Conservation (phyloP, 805 yeast genomes). For the Zygosaccharomyces bailii region DNA sequence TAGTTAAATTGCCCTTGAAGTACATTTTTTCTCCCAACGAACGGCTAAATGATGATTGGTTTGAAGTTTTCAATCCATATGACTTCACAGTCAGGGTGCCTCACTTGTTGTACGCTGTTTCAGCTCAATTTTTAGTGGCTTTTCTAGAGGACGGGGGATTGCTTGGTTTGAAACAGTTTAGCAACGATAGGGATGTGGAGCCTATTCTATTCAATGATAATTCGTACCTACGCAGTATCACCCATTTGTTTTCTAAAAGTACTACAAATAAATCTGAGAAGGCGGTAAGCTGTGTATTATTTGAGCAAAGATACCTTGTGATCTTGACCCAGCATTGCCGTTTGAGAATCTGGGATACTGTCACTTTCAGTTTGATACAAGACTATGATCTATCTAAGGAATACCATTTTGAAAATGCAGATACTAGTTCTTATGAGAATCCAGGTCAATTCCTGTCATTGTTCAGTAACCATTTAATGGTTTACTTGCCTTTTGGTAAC, state of each 20-base stretch:
- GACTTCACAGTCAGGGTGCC: slow-evolving; percentile 58
- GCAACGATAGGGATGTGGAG: slow-evolving; percentile 32
- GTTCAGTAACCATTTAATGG: slow-evolving; percentile 33
- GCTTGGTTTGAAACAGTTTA: slow-evolving; percentile 44
- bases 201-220: slow-evolving; percentile 55
- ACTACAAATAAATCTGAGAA: slow-evolving; percentile 16
- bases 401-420: slow-evolving; percentile 14
- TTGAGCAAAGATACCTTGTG: slow-evolving; percentile 21
- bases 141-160: slow-evolving; percentile 77
- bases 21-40: slow-evolving; percentile 18
- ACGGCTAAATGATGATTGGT: slow-evolving; percentile 46
- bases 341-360: slow-evolving; percentile 33
- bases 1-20: slow-evolving; percentile 25
- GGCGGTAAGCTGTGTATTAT: slow-evolving; percentile 25
- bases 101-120: slow-evolving; percentile 47
- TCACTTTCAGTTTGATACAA: slow-evolving; percentile 16
- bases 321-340: slow-evolving; percentile 29
- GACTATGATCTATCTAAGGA: slow-evolving; percentile 22
- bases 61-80: slow-evolving; percentile 64
- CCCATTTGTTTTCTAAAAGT: slow-evolving; percentile 27
- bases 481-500: slow-evolving; percentile 43
- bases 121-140: slow-evolving; percentile 46
- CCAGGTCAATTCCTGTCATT: slow-evolving; percentile 39
- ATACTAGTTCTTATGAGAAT: slow-evolving; percentile 21
- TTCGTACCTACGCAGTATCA: slow-evolving; percentile 41